These are phyloP conservation scores for Ophiocordyceps robertsii DNA, from an alignment of 2,329 filamentous ascomycete genomes.

Conservation along the genomic window DNA sequence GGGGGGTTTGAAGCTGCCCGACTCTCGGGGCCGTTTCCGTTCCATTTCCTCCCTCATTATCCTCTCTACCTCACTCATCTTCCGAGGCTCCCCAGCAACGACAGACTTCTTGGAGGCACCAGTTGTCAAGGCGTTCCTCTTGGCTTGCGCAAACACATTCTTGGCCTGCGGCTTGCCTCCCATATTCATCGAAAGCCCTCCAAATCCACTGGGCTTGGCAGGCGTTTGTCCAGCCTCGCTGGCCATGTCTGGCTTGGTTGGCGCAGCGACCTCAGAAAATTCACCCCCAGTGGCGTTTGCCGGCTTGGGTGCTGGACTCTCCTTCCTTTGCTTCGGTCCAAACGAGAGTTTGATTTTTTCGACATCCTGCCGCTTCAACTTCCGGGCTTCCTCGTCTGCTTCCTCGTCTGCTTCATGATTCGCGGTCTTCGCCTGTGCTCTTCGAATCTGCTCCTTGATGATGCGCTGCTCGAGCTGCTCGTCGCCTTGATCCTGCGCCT, in stretches of 20 bases:
- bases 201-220: slow-evolving; percentile 18
- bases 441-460: slow-evolving; percentile 71
- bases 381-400: slow-evolving; percentile 26
- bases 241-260: slow-evolving; percentile 4
- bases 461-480: slow-evolving; percentile 78
- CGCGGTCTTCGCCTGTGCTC: slow-evolving; percentile 45
- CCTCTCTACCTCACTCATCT: slow-evolving; percentile 75
- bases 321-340: slow-evolving; percentile 27
- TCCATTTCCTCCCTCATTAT: slow-evolving; percentile 84
- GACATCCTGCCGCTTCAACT: slow-evolving; percentile 50
- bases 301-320: slow-evolving; percentile 1
- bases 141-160: slow-evolving; percentile 57
- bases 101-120: slow-evolving; percentile 46
- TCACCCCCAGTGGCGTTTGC: slow-evolving; percentile 5
- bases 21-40: slow-evolving; percentile 45
- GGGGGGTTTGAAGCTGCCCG: slow-evolving; percentile 29
- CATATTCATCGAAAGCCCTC: slow-evolving; percentile 50
- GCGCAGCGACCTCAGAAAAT: slow-evolving; percentile 9
- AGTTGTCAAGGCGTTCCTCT: slow-evolving; percentile 53
- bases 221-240: slow-evolving; percentile 7
- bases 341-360: slow-evolving; percentile 65
- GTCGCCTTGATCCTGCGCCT: slow-evolving; percentile 78
- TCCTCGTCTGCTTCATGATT: slow-evolving; percentile 26
- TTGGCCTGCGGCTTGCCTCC: slow-evolving; percentile 51
- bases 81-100: slow-evolving; percentile 53